phyloP scores from a whole-genome alignment of 1,284 basidiomycete genomes.

The Microbotryum scabiosae region DNA sequence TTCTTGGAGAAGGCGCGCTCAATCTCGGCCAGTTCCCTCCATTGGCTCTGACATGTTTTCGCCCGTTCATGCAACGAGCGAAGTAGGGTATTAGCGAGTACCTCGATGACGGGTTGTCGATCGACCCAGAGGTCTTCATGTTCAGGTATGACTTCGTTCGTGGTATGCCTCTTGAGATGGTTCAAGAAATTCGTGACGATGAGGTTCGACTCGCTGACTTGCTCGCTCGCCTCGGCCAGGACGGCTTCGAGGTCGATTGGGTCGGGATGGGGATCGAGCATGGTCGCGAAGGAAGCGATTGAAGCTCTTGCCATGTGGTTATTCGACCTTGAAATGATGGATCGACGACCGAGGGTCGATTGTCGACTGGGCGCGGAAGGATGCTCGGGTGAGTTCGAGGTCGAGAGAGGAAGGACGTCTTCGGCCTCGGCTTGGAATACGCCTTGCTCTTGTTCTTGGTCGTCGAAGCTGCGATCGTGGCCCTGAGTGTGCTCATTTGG shows the following conservation, averaged over 20 bases:
- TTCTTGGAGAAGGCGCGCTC: conserved; percentile 9
- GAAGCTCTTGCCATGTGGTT: neutral
- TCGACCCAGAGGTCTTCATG: conserved; percentile 6
- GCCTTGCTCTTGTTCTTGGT: neutral
- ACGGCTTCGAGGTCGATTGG: too few species aligned
- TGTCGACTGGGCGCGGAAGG: neutral
- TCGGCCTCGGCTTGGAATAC: neutral
- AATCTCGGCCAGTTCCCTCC: conserved; percentile 8
- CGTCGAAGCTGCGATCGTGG: too few species aligned
- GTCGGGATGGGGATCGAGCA: neutral
- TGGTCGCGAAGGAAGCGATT: neutral
- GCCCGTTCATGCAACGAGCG: conserved; percentile 7
- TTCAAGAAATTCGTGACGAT: neutral
- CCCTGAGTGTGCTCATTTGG: neutral
- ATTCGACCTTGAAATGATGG: neutral
- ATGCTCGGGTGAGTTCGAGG: neutral
- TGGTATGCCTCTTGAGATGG: neutral
- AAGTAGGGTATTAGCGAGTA: conserved; percentile 5
- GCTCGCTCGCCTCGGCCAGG: too few species aligned
- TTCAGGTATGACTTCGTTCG: neutral
- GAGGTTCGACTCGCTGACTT: neutral
- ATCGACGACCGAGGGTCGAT: neutral
- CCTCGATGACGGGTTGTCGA: conserved; percentile 16
- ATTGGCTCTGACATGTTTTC: conserved; percentile 4
- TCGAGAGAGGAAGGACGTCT: neutral